Percentiles rank a stretch among this genome's conserved stretches.
Evolutionary conservation across 1,139 yeast species (phyloP).

Genomic region (Kodamaea plutei): DNA sequence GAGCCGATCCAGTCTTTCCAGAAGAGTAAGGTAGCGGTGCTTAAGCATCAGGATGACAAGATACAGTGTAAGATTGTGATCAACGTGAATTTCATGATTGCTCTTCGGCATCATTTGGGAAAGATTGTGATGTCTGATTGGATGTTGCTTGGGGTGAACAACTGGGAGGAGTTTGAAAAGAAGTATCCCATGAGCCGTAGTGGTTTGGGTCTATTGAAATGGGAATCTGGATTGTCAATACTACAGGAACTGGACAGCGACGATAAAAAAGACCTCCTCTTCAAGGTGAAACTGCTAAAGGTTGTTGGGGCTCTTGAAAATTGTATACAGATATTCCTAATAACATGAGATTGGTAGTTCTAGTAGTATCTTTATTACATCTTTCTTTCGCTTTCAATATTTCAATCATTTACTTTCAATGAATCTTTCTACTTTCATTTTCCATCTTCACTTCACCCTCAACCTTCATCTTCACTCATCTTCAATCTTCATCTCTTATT

Average conservation of each 20-base stretch:
- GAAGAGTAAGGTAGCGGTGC: constrained; percentile 4
- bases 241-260: constrained; percentile 11
- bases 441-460: too few relatives aligned
- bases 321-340: constrained; percentile 12
- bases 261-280: constrained; percentile 12
- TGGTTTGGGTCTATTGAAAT: constrained; percentile 7
- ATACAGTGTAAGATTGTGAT: constrained; percentile 9
- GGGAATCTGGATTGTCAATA: constrained; percentile 11
- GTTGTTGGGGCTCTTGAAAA: constrained; percentile 11
- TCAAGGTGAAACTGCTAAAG: constrained; percentile 8
- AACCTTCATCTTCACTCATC: too few relatives aligned
- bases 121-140: constrained; percentile 5
- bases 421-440: too few relatives aligned
- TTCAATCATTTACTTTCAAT: too few relatives aligned
- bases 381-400: too few relatives aligned
- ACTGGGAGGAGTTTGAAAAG: constrained; percentile 4
- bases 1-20: constrained; percentile 8
- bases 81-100: constrained; percentile 6
- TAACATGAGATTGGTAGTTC: too few relatives aligned
- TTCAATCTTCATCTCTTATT: too few relatives aligned
- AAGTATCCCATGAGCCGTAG: constrained; percentile 4
- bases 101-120: constrained; percentile 5
- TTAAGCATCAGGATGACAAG: constrained; percentile 7
- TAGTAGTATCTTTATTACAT: too few relatives aligned
- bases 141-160: constrained; percentile 7